A percentile compares a stretch with the other conserved stretches of the same genome.
phyloP scores from a whole-genome alignment of 352 stramenopile species.

The Globisporangium alternatum region DNA sequence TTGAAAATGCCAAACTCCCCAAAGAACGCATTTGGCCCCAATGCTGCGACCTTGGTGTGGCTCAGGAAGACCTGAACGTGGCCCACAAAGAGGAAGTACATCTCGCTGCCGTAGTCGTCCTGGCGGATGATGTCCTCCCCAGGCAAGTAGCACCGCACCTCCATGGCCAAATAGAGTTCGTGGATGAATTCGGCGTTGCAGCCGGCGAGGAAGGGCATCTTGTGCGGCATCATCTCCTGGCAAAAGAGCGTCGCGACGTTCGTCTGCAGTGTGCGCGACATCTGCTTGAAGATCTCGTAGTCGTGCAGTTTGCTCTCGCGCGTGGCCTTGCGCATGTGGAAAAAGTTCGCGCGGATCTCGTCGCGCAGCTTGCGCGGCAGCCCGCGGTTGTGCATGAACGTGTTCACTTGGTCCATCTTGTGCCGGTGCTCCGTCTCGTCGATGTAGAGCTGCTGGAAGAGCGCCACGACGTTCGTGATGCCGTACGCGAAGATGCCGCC shows the following conservation, averaged over 20 bases:
- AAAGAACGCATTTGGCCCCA: constrained; percentile 75
- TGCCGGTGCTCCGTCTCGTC: constrained; percentile 59
- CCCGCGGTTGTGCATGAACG: constrained; percentile 64
- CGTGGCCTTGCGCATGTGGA: constrained; percentile 72
- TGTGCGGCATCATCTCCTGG: constrained; percentile 62
- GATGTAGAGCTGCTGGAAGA: constrained; percentile 76
- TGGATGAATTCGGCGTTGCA: constrained; percentile 80
- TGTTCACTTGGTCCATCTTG: constrained; percentile 78
- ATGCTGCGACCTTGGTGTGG: constrained; percentile 54
- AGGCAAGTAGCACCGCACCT: constrained; percentile 66
- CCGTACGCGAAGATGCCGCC: constrained; percentile 83
- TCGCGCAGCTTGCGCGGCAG: constrained; percentile 65
- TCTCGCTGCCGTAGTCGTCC: constrained; percentile 77
- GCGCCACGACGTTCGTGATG: constrained; percentile 79
- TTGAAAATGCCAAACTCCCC: constrained; percentile 82
- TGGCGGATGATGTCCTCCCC: constrained; percentile 79
- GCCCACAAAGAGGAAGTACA: constrained; percentile 80
- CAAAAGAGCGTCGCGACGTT: constrained; percentile 75
- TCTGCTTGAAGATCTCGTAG: constrained; percentile 56
- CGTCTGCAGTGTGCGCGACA: constrained; percentile 68
- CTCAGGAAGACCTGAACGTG: constrained; percentile 72
- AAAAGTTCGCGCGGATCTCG: constrained; percentile 77
- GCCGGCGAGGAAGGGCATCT: constrained; percentile 67
- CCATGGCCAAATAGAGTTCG: constrained; percentile 74
- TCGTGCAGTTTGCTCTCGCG: constrained; percentile 70